Base-by-base conservation (phyloP, 306 rosid genomes). In the Pyrus bretschneideri region DNA sequence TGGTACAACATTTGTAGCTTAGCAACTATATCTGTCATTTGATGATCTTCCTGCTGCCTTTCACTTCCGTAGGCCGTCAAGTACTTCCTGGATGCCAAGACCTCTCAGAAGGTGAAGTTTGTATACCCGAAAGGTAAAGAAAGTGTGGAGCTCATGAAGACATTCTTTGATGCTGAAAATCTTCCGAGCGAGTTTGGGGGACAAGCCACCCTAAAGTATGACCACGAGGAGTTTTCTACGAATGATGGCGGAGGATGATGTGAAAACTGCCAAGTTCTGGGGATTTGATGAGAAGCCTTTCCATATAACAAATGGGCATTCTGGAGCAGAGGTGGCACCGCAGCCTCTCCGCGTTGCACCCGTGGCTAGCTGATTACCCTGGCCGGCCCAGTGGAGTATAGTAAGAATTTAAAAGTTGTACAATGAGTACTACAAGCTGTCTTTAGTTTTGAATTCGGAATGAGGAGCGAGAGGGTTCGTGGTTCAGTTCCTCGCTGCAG, bases 121-220 rank as follows among this genome's bases (percentile, higher is more conserved):
- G 93, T 86, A 49, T 92, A 89, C 83, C 96, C 92, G 11, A 95
- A 89, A 61, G 69, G 86, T 30, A 88, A 84, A 57, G 93, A 90
- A 44, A 95, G 97, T 57, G 85, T 85, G 44, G 97, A 92, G 80
- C 80, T 90, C 75, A 92, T 95, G 97, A 92, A 88, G 84, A 83
- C 97, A 25, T 82, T 86, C 70, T 95, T 95, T 38, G 97, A 92
- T 74, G 31, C 83, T 21, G 96, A 89, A 29, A 95, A 95, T 58
- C 97, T 95, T 76, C 98, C 98, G 0, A 82, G 81, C 52, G 97
- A 90, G 46, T 86, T 92, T 72, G 98, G 98, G 12, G 98, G 97
- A 6, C 78, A 92, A 68, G 91, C 97, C 72, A 88, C 90, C 79
- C 67, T 95, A 6, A 74, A 86, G 33, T 95, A 92, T 60, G 92